Percentiles rank a stretch among this genome's conserved stretches.
Evolutionary conservation across 441 rosid species (phyloP).

Genomic region (Erodium chrysanthum): DNA sequence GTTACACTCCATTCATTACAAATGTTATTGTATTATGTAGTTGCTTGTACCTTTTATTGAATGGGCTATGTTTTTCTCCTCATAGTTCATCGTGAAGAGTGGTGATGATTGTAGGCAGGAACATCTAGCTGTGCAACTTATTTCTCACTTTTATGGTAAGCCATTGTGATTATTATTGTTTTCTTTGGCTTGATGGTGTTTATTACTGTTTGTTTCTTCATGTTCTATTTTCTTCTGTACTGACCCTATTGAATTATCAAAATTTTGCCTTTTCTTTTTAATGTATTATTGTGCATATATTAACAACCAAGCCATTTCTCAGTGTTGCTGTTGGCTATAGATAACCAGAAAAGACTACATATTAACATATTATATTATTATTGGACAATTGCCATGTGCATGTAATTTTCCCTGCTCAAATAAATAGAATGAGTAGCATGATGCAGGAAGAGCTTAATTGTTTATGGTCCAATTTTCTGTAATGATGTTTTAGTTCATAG

Average conservation of each 20-base stretch:
- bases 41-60: constrained; percentile 3
- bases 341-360: too few relatives aligned
- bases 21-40: not conserved
- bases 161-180: constrained; percentile 14
- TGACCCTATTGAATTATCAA: not conserved
- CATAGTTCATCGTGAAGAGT: constrained; percentile 82
- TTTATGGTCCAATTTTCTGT: too few relatives aligned
- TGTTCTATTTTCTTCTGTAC: not conserved
- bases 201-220: not conserved
- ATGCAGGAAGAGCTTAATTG: too few relatives aligned
- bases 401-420: too few relatives aligned
- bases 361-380: too few relatives aligned
- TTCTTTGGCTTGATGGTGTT: not conserved
- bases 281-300: not conserved
- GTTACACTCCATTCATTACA: not conserved
- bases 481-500: not conserved
- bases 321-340: too few relatives aligned
- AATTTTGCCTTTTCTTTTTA: not conserved
- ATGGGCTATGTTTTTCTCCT: constrained; percentile 7
- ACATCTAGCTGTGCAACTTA: constrained; percentile 95
- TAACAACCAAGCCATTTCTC: not conserved
- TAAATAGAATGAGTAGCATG: too few relatives aligned
- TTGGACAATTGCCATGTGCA: too few relatives aligned
- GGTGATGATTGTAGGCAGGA: constrained; percentile 99
- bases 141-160: constrained; percentile 89